These are phyloP conservation scores for Fistulifera solaris DNA, from an alignment of 108 stramenopile species.

Conservation along the genomic window DNA sequence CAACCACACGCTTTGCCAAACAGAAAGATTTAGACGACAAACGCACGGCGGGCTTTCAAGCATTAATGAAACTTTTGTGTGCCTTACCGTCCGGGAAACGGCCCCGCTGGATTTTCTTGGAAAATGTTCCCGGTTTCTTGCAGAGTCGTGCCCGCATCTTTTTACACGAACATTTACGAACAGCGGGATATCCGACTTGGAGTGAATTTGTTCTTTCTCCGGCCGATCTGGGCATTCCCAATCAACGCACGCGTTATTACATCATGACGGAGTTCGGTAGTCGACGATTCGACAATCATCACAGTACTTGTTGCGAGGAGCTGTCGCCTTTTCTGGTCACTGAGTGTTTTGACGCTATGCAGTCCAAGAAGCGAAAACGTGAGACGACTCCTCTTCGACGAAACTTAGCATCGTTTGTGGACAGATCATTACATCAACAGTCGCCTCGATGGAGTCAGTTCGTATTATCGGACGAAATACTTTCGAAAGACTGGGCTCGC, in stretches of 20 bases:
- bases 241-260: slow-evolving; percentile 40
- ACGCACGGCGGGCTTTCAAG: slow-evolving; percentile 22
- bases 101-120: slow-evolving; percentile 35
- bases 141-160: slow-evolving; percentile 12
- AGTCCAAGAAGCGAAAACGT: neutral
- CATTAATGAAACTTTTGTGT: neutral
- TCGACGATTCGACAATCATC: neutral
- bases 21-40: slow-evolving; percentile 29
- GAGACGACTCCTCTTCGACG: neutral
- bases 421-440: neutral
- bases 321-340: neutral
- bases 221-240: slow-evolving; percentile 33
- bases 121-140: slow-evolving; percentile 42
- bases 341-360: neutral
- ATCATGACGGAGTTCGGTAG: slow-evolving; percentile 25
- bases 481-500: slow-evolving; percentile 25
- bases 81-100: neutral
- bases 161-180: slow-evolving; percentile 18
- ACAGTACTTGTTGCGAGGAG: neutral
- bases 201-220: slow-evolving; percentile 26
- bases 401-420: neutral
- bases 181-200: slow-evolving; percentile 19
- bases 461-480: slow-evolving; percentile 7
- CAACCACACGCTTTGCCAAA: slow-evolving; percentile 25
- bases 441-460: neutral